Percentiles rank a stretch among this genome's conserved stretches.
Evolutionary conservation across 1,284 basidiomycete species (phyloP).

Genomic region (Sanguinoderma infundibulare): DNA sequence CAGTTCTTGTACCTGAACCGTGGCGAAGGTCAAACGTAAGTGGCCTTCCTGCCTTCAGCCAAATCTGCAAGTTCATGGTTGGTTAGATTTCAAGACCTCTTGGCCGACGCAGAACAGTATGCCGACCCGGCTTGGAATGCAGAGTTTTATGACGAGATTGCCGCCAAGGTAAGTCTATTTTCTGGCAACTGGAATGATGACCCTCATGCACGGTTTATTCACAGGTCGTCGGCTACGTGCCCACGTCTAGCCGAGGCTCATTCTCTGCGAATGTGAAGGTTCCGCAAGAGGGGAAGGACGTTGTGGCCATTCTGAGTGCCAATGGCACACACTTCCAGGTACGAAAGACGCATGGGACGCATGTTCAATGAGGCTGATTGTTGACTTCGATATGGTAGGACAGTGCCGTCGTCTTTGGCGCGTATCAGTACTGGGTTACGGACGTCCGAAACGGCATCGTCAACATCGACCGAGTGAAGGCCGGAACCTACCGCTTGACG

Average conservation of each 20-base stretch:
- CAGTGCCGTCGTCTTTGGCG: constrained; percentile 27
- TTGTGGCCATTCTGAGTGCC: constrained; percentile 30
- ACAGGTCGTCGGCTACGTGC: constrained; percentile 23
- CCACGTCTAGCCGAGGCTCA: constrained; percentile 15
- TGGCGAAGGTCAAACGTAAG: constrained; percentile 12
- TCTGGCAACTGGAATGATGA: neutral
- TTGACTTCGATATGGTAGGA: constrained; percentile 14
- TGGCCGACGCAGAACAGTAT: constrained; percentile 30
- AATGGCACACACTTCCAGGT: constrained; percentile 33
- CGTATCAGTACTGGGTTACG: constrained; percentile 35
- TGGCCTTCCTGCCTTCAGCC: neutral
- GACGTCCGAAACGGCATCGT: constrained; percentile 25
- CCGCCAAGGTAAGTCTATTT: constrained; percentile 24
- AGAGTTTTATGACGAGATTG: constrained; percentile 35
- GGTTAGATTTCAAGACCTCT: constrained; percentile 14
- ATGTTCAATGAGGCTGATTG: neutral
- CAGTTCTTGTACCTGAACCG: constrained; percentile 35
- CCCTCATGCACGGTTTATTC: neutral
- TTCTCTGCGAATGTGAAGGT: constrained; percentile 25
- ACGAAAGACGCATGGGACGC: neutral
- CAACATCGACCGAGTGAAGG: constrained; percentile 31
- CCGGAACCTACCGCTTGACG: constrained; percentile 35
- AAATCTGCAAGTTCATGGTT: neutral
- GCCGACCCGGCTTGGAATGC: constrained; percentile 34
- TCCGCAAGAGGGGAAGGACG: constrained; percentile 27